phyloP scores from a whole-genome alignment of 306 rosid genomes.

The Dalbergia cochinchinensis region DNA sequence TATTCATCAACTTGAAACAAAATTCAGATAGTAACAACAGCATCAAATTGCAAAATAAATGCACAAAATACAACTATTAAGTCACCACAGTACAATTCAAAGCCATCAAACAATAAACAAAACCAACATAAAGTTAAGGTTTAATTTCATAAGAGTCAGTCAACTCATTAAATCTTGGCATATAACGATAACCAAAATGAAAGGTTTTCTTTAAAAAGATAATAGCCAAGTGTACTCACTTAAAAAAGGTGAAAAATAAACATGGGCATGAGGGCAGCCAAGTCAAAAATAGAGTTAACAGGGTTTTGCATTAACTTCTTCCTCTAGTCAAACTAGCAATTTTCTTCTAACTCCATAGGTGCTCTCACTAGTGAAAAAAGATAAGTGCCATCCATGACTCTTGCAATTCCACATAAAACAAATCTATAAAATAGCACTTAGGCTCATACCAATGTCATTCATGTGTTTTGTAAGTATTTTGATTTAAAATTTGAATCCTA shows the following conservation, averaged over 20 bases:
- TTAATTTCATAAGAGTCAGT: neutral
- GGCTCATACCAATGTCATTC: slow-evolving; percentile 6
- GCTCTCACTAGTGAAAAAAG: slow-evolving; percentile 7
- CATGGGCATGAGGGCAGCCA: neutral
- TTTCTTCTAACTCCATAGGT: neutral
- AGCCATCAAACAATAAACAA: too few relatives aligned
- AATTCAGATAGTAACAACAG: neutral
- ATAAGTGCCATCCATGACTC: neutral
- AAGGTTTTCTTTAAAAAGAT: neutral
- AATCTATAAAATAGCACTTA: neutral
- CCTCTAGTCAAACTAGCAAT: neutral
- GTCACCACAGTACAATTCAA: too few relatives aligned
- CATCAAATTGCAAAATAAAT: neutral
- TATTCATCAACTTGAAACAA: neutral
- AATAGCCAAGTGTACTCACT: neutral
- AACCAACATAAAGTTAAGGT: too few relatives aligned
- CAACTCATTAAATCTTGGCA: neutral
- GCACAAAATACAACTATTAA: too few relatives aligned
- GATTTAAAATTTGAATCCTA: slow-evolving; percentile 20
- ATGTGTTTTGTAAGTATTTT: neutral
- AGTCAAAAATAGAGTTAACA: neutral
- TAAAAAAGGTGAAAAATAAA: neutral
- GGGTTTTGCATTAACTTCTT: slow-evolving; percentile 18
- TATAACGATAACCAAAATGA: neutral
- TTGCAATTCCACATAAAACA: slow-evolving; percentile 21